Conservation (phyloP, 805 yeast species). For the Saccharomycopsis capsularis region DNA sequence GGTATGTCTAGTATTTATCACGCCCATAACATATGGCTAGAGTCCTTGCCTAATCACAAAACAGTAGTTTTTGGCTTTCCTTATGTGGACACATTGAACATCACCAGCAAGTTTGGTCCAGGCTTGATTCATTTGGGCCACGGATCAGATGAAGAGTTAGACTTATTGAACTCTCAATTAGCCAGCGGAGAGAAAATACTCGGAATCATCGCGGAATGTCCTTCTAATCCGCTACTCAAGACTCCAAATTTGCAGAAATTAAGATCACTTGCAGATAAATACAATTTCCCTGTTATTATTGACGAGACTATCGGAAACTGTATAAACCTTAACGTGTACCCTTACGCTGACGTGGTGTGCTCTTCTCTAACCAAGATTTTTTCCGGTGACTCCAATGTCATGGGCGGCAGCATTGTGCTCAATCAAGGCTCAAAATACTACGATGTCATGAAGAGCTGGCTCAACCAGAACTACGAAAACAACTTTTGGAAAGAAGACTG, state of each 20-base stretch:
- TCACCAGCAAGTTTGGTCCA: slow-evolving; percentile 83
- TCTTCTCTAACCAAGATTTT: slow-evolving; percentile 88
- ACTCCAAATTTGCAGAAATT: slow-evolving; percentile 72
- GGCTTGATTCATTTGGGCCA: slow-evolving; percentile 82
- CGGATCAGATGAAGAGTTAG: slow-evolving; percentile 64
- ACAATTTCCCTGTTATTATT: slow-evolving; percentile 70
- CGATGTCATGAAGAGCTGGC: slow-evolving; percentile 40
- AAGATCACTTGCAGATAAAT: slow-evolving; percentile 57
- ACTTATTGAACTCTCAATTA: slow-evolving; percentile 55
- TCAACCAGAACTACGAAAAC: slow-evolving; percentile 58
- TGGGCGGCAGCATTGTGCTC: slow-evolving; percentile 85
- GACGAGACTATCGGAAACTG: slow-evolving; percentile 96
- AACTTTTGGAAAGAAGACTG: slow-evolving; percentile 92
- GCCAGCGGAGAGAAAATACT: slow-evolving; percentile 53
- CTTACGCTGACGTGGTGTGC: slow-evolving; percentile 80
- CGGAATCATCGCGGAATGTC: slow-evolving; percentile 86
- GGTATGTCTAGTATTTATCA: slow-evolving; percentile 92
- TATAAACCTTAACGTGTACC: slow-evolving; percentile 71
- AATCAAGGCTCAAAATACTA: slow-evolving; percentile 58
- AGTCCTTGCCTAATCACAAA: slow-evolving; percentile 35
- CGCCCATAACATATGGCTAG: slow-evolving; percentile 57
- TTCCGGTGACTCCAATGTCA: slow-evolving; percentile 90
- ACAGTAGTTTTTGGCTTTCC: slow-evolving; percentile 96
- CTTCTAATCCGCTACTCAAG: slow-evolving; percentile 86
- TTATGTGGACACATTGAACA: slow-evolving; percentile 84